Evolutionary conservation across 345 rosid species (phyloP).

Genomic region (Mangifera indica): DNA sequence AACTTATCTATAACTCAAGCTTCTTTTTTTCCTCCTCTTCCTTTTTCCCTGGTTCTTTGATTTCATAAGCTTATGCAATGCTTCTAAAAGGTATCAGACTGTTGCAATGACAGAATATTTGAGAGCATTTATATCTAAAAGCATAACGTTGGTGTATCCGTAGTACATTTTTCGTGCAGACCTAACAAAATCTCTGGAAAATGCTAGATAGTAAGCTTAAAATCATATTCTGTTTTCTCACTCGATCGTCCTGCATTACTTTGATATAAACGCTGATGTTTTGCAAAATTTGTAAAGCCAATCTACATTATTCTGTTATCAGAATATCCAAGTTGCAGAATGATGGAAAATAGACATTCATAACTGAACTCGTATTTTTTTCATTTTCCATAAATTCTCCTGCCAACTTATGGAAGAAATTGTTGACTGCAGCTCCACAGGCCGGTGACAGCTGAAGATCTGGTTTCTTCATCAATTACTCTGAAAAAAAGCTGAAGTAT

Average conservation of each 20-base stretch:
- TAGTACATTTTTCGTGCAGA: too few relatives aligned
- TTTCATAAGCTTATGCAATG: not conserved
- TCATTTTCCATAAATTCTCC: not conserved
- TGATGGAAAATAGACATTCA: not conserved
- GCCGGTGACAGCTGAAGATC: slow-evolving; percentile 63
- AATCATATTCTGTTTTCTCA: too few relatives aligned
- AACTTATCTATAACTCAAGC: not conserved
- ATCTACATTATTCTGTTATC: too few relatives aligned
- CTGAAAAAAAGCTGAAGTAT: slow-evolving; percentile 20
- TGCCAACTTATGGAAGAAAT: slow-evolving; percentile 6
- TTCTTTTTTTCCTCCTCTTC: too few relatives aligned
- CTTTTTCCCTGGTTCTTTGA: not conserved
- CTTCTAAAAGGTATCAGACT: not conserved
- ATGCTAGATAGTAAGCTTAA: too few relatives aligned
- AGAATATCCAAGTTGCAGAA: not conserved
- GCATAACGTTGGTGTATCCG: too few relatives aligned
- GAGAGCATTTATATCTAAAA: not conserved
- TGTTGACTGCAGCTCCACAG: slow-evolving; percentile 60
- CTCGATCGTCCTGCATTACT: too few relatives aligned
- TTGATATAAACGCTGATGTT: too few relatives aligned
- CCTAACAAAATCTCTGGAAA: too few relatives aligned
- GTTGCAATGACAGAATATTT: not conserved
- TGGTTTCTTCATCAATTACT: slow-evolving; percentile 37
- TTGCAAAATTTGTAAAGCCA: too few relatives aligned
- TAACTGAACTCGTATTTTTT: too few relatives aligned